Base-by-base conservation (phyloP, 257 asterid genomes). In the Gentiana straminea region DNA sequence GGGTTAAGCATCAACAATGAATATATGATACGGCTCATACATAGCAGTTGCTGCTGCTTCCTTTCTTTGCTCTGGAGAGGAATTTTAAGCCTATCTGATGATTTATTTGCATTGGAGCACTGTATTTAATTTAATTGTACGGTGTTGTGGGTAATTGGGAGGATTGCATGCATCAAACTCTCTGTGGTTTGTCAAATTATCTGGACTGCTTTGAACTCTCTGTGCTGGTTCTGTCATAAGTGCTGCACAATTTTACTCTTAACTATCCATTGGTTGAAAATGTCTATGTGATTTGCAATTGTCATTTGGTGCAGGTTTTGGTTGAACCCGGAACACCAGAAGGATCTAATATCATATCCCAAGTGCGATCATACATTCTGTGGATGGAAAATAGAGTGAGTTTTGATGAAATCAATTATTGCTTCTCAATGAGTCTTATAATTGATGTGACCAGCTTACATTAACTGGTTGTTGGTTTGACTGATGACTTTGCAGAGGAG, bases 321-420 rank as follows among this genome's bases (percentile, higher is more conserved):
- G 87, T 85, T 60, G 98, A 91, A 73, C 98, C 98, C 49, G 98
- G 97, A 67, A 84, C 95, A 53, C 98, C 97, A 54, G 94, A 87
- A 71, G 98, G 98, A 81, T 84, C 94, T 66, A 81, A 76, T 72
- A 83, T 91, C 63, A 91, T 91, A 64, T 78, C 96, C 36, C 98
- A 87, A 68, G 74, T 91, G 90, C 81, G 97, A 71, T 87, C 98
- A 41, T 90, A 91, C 71, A 85, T 87, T 71, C 66, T 91, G 66
- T 91, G 98, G 95, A 79, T 85, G 97, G 98, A 91, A 78, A 78
- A 75, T 44, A 78, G 98, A 95, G 98, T 91, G 68, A 34, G 37
- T 51, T 38, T 44, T 70, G 61, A 68, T 36, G 4, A 43, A 15
- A 51, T 53, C 44, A 54, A 55, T 48, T 64, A 35, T 24, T 55